Conservation (phyloP, 176 grass and related monocot genomes). For the Oryza meridionalis region DNA sequence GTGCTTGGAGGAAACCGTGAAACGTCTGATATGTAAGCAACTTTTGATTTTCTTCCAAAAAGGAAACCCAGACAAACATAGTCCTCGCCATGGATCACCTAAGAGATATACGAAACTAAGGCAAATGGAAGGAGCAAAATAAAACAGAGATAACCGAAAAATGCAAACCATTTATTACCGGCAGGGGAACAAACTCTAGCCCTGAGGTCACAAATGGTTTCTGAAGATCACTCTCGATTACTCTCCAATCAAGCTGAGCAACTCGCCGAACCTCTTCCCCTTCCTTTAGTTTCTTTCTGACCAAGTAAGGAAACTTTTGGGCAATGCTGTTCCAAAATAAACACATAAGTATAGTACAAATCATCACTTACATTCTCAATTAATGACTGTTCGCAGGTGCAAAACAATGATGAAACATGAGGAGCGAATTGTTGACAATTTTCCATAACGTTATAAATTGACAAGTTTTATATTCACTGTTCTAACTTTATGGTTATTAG, state of each 20-base stretch:
- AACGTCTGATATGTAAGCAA: constrained; percentile 99
- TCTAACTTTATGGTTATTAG: neutral
- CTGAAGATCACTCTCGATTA: constrained; percentile 71
- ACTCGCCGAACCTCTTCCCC: constrained; percentile 78
- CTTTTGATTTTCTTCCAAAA: constrained; percentile 83
- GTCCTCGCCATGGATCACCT: constrained; percentile 98
- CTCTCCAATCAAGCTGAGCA: constrained; percentile 94
- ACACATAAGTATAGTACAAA: constrained; percentile 27
- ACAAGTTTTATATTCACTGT: neutral
- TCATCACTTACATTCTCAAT: constrained; percentile 17
- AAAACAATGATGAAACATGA: neutral
- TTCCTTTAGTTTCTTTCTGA: constrained; percentile 83
- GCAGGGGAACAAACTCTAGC: constrained; percentile 92
- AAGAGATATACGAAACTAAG: constrained; percentile 21
- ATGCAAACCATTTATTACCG: constrained; percentile 46
- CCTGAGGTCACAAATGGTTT: constrained; percentile 76
- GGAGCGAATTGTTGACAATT: neutral
- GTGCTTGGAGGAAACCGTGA: constrained; percentile 86
- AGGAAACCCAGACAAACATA: constrained; percentile 91
- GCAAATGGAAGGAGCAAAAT: constrained; percentile 28
- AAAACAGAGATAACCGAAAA: constrained; percentile 16
- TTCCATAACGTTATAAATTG: neutral
- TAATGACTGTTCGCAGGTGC: neutral
- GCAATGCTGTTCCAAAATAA: constrained; percentile 70
- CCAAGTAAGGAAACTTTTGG: constrained; percentile 84